A percentile compares a stretch with the other conserved stretches of the same genome.
Evolutionary conservation across 352 stramenopile species (phyloP).

Genomic region (Phytopythium mirpurense): DNA sequence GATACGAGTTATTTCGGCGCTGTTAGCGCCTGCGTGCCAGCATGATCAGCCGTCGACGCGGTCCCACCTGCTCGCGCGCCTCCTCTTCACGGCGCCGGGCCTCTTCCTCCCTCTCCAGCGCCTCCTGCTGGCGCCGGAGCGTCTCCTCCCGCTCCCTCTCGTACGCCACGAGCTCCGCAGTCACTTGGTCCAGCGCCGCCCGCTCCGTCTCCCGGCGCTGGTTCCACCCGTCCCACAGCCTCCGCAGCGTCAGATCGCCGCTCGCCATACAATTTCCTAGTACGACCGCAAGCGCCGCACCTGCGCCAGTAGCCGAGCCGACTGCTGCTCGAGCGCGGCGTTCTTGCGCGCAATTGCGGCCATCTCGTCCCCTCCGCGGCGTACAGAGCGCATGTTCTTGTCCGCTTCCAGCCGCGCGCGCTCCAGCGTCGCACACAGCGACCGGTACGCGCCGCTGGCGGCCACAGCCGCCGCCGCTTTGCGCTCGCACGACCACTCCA

Average conservation of each 20-base stretch:
- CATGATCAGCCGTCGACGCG: no score
- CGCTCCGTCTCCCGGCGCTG: constrained; percentile 37
- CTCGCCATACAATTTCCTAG: no score
- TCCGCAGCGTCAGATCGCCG: no score
- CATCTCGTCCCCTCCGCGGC: constrained; percentile 14
- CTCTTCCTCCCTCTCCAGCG: constrained; percentile 28
- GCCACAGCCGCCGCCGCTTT: constrained; percentile 50
- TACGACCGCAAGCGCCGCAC: constrained; percentile 8
- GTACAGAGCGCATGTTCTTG: constrained; percentile 24
- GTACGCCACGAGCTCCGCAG: constrained; percentile 42
- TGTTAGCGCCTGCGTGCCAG: neutral
- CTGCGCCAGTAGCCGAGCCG: constrained; percentile 30
- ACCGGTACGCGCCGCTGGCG: constrained; percentile 48
- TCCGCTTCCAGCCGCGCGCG: constrained; percentile 47
- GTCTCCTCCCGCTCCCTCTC: constrained; percentile 30
- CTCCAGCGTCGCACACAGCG: constrained; percentile 56
- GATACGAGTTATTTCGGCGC: no score
- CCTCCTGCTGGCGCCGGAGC: constrained; percentile 23
- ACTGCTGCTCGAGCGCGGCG: constrained; percentile 29
- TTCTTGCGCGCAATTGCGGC: constrained; percentile 25
- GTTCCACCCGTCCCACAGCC: neutral
- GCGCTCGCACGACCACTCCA: constrained; percentile 58
- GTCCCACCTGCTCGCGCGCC: constrained; percentile 29
- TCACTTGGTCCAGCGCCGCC: constrained; percentile 32
- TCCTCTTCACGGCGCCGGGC: constrained; percentile 25